Base-by-base conservation (phyloP, 140 eudicot genomes). In the Senecio squalidus region DNA sequence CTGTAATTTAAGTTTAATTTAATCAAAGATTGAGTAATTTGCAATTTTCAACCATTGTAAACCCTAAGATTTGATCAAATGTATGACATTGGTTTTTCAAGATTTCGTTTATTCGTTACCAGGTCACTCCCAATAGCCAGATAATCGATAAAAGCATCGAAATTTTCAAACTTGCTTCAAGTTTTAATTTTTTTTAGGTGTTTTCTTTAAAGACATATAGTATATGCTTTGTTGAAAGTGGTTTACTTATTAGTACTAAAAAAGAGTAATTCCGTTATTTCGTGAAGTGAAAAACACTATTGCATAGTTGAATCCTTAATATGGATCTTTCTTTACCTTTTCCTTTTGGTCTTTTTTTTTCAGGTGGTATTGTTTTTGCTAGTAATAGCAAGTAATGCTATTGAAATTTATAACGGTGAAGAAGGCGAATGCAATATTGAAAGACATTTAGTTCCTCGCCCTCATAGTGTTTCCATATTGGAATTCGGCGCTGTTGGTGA, bases 401-500 rank as follows among this genome's bases (percentile, higher is more conserved):
- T 74, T 40, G 73, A 62, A 58, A 69, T 62, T 16, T 46, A 58
- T 15, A 63, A 27, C 10, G 62, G 70, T 10, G 79, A 74, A 30
- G 73, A 71, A 55, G 90, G 86, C 47, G 83, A 76, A 61, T 90
- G 97, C 78, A 76, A 74, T 56, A 75, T 54, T 9, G 60, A 73
- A 52, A 69, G 77, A 65, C 84, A 81, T 43, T 79, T 90, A 69
- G 70, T 74, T 29, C 94, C 97, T 14, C 80, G 98, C 34, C 95
- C 95, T 30, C 98, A 91, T 72, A 91, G 95, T 43, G 95, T 86
- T 9, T 91, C 98, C 0, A 90, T 91, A 11, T 41, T 82, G 36
- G 98, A 91, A 64, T 91, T 91, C 64, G 98, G 98, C 40, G 98
- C 98, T 3, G 94, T 91, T 68, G 98, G 94, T 7, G 98, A 91